phyloP scores from a whole-genome alignment of 306 rosid genomes.

The Inga leiocalycina region DNA sequence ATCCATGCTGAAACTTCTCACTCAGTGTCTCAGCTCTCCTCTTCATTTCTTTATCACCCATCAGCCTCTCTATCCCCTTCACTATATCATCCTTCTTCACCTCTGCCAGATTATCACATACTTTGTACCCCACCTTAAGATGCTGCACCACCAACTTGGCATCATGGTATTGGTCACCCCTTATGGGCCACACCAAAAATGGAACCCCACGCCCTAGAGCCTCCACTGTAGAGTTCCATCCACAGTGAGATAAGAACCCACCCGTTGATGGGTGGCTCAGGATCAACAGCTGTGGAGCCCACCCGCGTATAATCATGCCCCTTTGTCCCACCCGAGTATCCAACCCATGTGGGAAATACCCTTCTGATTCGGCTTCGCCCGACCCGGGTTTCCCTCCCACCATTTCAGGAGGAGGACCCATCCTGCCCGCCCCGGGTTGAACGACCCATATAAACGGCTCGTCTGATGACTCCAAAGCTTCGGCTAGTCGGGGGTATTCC shows the following conservation, averaged over 20 bases:
- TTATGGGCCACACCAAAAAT: slow-evolving; percentile 67
- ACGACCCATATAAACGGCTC: slow-evolving; percentile 61
- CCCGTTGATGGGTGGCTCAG: slow-evolving; percentile 79
- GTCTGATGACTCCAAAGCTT: slow-evolving; percentile 45
- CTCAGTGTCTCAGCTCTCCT: slow-evolving; percentile 34
- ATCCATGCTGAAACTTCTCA: slow-evolving; percentile 48
- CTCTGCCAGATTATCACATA: slow-evolving; percentile 36
- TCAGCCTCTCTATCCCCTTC: slow-evolving; percentile 51
- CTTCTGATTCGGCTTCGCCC: slow-evolving; percentile 3
- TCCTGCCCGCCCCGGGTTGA: slow-evolving; percentile 48
- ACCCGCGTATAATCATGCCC: slow-evolving; percentile 67
- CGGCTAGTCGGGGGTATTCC: slow-evolving; percentile 40
- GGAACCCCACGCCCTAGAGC: slow-evolving; percentile 69
- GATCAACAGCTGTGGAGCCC: slow-evolving; percentile 81
- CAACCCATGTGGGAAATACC: slow-evolving; percentile 50
- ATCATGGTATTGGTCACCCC: slow-evolving; percentile 61
- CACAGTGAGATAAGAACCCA: slow-evolving; percentile 73
- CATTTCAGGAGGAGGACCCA: slow-evolving; percentile 31
- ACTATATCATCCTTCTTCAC: slow-evolving; percentile 47
- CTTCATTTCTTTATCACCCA: slow-evolving; percentile 49
- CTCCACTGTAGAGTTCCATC: slow-evolving; percentile 75
- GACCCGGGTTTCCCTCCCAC: not conserved
- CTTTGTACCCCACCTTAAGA: slow-evolving; percentile 53
- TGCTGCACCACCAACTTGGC: slow-evolving; percentile 54
- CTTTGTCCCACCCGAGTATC: slow-evolving; percentile 43